Conservation (phyloP, 257 asterid genomes). For the Scutellaria minor region DNA sequence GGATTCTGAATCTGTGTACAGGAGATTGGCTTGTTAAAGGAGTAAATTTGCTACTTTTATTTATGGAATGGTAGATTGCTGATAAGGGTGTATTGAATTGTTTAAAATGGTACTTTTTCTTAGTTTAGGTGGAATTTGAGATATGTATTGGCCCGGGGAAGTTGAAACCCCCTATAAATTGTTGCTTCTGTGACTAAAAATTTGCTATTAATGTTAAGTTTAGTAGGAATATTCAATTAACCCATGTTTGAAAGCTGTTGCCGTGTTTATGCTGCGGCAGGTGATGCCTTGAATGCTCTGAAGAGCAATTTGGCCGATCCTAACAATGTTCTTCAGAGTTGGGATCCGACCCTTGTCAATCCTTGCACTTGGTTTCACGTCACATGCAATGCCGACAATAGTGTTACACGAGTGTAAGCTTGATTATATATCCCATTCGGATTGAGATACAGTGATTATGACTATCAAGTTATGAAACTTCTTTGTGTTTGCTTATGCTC, state of each 20-base stretch:
- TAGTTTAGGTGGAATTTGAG: neutral
- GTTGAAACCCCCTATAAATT: neutral
- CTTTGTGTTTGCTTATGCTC: constrained; percentile 30
- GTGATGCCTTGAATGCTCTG: constrained; percentile 93
- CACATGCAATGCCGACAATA: constrained; percentile 78
- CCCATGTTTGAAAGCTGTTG: constrained; percentile 7
- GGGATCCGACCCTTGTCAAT: constrained; percentile 94
- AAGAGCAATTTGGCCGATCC: constrained; percentile 86
- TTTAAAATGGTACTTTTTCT: neutral
- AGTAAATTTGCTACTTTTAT: neutral
- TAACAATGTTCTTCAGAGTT: constrained; percentile 85
- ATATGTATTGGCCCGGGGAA: constrained; percentile 1
- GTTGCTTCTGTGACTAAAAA: constrained; percentile 10
- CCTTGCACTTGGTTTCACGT: constrained; percentile 99
- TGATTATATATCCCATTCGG: constrained; percentile 6
- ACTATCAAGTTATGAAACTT: constrained; percentile 24
- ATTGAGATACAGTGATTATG: constrained; percentile 12
- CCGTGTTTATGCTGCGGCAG: constrained; percentile 48
- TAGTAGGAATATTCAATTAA: neutral
- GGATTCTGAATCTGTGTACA: constrained; percentile 7
- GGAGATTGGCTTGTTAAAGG: neutral
- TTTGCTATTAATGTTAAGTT: constrained; percentile 13
- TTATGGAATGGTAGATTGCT: neutral
- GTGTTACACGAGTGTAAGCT: constrained; percentile 93
- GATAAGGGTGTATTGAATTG: neutral